Percentiles rank a stretch among this genome's conserved stretches.
Evolutionary conservation across 2,329 filamentous ascomycete genomes (phyloP).

Genomic region (Apiospora koreana): DNA sequence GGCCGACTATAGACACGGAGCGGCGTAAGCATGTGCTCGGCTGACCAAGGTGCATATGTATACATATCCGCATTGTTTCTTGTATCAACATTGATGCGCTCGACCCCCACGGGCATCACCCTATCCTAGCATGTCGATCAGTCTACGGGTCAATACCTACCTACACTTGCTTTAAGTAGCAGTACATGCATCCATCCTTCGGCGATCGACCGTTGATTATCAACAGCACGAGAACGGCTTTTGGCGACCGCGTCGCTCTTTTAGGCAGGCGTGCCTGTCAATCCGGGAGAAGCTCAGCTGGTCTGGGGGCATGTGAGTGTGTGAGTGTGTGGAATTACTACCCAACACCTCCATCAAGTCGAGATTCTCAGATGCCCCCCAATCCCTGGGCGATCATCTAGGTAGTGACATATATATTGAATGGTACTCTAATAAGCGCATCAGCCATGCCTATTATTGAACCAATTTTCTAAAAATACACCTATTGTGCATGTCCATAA

Average conservation of each 20-base stretch:
- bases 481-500: neutral
- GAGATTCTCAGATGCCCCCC: neutral
- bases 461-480: neutral
- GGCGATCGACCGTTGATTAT: neutral
- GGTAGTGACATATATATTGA: neutral
- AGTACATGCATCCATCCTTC: neutral
- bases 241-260: neutral
- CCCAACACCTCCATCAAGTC: neutral
- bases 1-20: no score
- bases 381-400: neutral
- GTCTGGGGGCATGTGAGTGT: neutral
- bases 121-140: neutral
- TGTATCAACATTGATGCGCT: neutral
- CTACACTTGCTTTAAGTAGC: neutral
- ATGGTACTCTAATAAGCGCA: neutral
- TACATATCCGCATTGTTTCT: neutral
- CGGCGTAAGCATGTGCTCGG: neutral
- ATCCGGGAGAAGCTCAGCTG: neutral
- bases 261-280: slow-evolving; percentile 3
- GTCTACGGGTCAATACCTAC: neutral
- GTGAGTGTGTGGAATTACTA: neutral
- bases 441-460: neutral
- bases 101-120: neutral
- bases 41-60: neutral
- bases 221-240: neutral